Evolutionary conservation across 2,329 filamentous ascomycete species (phyloP), one percentile per base, ranked within the genome.

Genomic region (Aspergillus sp.): DNA sequence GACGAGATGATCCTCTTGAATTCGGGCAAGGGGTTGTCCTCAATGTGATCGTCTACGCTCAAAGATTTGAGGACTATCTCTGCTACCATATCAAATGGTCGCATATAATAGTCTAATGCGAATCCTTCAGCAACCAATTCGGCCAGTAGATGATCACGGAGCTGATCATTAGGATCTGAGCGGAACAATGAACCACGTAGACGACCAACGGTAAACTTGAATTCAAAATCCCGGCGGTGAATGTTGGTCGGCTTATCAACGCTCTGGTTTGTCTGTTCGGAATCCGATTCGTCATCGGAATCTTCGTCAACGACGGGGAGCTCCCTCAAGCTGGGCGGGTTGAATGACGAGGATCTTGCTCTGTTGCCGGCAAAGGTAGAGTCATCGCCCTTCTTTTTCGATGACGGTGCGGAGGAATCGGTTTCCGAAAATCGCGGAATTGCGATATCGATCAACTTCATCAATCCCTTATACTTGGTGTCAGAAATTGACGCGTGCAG

Each of bases 1-100:
- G 95, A 97, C 0, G 93, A 96, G n/a, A 99, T 87, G 54, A 99
- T 96, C 26, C 94, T 94, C 77, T 95, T 96, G 81, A 99, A 99
- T 70, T 98, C 94, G 7, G 90, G 89, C 22, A 91, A 81, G 0
- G 92, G 88, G 56, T 94, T 90, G 65, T 95, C 82, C 66, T 91
- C 94, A 9, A 99, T 94, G 71, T 98, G 93, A 71, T 99, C 95
- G 69, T 98, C 94, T 3, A 99, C 87, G 0, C 89, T 91, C 18
- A 99, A 81, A 1, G 92, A 93, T 14, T 90, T 90, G 10, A 99
- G 83, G 0, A 92, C 88, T 26, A 99, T 91, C 69, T 97, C 91
- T 1, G 95, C 94, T 26, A 89, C 90, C 88, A 99, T 95, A 72
- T 99, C 94, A 67, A 90, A 97, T 0, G 91, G 88, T 24, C 94